phyloP scores from a whole-genome alignment of 129 eudicot genomes.

The Flaveria trinervia region DNA sequence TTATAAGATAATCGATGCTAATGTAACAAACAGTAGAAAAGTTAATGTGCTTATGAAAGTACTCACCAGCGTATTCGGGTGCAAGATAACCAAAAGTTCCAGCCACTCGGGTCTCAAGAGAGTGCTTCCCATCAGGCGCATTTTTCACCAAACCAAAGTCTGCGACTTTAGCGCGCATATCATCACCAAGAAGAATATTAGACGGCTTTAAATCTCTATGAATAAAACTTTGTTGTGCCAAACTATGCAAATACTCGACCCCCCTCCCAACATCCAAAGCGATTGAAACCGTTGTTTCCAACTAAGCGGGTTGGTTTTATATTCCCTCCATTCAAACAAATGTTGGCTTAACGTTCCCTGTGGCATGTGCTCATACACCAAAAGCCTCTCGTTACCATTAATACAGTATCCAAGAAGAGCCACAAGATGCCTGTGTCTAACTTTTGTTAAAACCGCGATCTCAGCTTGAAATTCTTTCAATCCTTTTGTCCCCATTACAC shows the following conservation, averaged over 20 bases:
- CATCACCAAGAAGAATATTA: constrained; percentile 30
- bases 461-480: constrained; percentile 12
- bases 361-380: constrained; percentile 18
- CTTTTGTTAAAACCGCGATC: constrained; percentile 1
- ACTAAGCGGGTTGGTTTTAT: neutral
- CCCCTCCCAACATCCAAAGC: constrained; percentile 26
- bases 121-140: constrained; percentile 14
- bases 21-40: neutral
- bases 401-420: constrained; percentile 23
- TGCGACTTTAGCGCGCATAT: constrained; percentile 14
- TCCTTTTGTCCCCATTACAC: constrained; percentile 15
- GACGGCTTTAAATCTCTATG: constrained; percentile 23
- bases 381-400: constrained; percentile 23
- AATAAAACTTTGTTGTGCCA: constrained; percentile 20
- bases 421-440: constrained; percentile 22
- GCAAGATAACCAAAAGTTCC: constrained; percentile 28
- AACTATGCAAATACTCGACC: constrained; percentile 15
- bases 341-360: constrained; percentile 22
- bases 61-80: constrained; percentile 22
- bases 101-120: constrained; percentile 12
- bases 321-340: constrained; percentile 11
- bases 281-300: constrained; percentile 19
- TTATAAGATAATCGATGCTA: neutral
- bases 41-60: neutral
- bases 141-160: constrained; percentile 23